Conservation (phyloP, 176 grass and related monocot species). For the Zea luxurians region DNA sequence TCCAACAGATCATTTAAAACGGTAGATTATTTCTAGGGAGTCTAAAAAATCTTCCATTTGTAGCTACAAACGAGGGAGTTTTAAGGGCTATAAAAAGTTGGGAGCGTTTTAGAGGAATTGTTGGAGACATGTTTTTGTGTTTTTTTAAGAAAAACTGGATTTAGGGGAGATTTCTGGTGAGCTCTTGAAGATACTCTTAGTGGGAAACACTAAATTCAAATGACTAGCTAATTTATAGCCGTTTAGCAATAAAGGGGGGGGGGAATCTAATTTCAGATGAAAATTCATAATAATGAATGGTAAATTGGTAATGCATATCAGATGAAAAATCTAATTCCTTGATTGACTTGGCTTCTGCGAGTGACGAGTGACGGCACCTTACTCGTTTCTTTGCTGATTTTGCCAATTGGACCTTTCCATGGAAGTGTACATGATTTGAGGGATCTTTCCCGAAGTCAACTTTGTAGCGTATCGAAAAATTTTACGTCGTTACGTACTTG, state of each 20-base stretch:
- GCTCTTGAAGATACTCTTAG: too few relatives aligned
- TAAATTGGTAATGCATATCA: not conserved
- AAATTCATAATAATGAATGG: not conserved
- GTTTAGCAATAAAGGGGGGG: not conserved
- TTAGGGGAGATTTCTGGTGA: too few relatives aligned
- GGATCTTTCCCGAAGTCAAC: not conserved
- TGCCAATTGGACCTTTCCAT: conserved; percentile 26
- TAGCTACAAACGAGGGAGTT: too few relatives aligned
- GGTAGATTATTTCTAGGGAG: too few relatives aligned
- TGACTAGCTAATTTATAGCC: not conserved
- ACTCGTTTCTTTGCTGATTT: conserved; percentile 6
- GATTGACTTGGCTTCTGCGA: conserved; percentile 7
- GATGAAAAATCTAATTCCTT: not conserved
- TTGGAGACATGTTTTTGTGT: too few relatives aligned
- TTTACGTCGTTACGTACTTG: not conserved
- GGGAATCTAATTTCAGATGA: not conserved
- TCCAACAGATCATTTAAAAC: too few relatives aligned
- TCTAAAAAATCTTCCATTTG: too few relatives aligned
- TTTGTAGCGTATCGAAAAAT: not conserved
- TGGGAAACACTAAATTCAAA: not conserved
- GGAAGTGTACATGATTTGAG: not conserved
- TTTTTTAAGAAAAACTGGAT: too few relatives aligned
- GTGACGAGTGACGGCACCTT: not conserved
- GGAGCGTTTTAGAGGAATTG: too few relatives aligned
- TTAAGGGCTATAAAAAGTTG: too few relatives aligned